These are phyloP conservation scores for Leishmania tarentolae DNA, from an alignment of 208 protist genomes.

Conservation along the genomic window DNA sequence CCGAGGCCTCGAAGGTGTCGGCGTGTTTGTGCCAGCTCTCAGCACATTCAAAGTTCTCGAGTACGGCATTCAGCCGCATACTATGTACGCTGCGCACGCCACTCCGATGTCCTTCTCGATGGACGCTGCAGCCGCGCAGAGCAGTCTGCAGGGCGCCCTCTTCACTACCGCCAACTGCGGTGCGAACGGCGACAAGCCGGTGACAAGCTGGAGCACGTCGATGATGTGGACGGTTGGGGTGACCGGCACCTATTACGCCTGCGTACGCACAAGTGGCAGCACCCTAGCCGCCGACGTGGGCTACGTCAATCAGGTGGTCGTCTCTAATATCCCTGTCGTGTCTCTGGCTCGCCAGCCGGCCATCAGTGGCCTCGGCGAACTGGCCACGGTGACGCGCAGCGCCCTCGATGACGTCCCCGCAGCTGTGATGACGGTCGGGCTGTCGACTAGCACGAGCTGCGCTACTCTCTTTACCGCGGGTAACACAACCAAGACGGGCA, in stretches of 20 bases:
- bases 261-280: conserved; percentile 32
- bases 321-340: conserved; percentile 38
- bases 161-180: conserved; percentile 30
- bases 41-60: conserved; percentile 41
- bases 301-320: conserved; percentile 46
- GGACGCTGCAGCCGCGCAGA: conserved; percentile 31
- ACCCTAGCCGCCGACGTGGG: conserved; percentile 14
- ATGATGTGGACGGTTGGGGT: conserved; percentile 37
- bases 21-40: conserved; percentile 52
- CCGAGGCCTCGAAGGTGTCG: conserved; percentile 13
- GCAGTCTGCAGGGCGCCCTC: conserved; percentile 37
- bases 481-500: conserved; percentile 33
- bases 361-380: conserved; percentile 52
- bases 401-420: conserved; percentile 7
- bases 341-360: conserved; percentile 33
- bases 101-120: conserved; percentile 57
- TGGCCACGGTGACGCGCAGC: conserved; percentile 43
- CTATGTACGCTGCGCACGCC: conserved; percentile 46
- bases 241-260: conserved; percentile 70
- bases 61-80: conserved; percentile 69
- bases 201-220: conserved; percentile 24
- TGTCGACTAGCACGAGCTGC: conserved; percentile 43
- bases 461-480: conserved; percentile 28
- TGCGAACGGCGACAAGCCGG: conserved; percentile 13
- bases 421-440: conserved; percentile 50